These are phyloP conservation scores for Carex pumila DNA, from an alignment of 176 grass and related monocot genomes.

Conservation along the genomic window DNA sequence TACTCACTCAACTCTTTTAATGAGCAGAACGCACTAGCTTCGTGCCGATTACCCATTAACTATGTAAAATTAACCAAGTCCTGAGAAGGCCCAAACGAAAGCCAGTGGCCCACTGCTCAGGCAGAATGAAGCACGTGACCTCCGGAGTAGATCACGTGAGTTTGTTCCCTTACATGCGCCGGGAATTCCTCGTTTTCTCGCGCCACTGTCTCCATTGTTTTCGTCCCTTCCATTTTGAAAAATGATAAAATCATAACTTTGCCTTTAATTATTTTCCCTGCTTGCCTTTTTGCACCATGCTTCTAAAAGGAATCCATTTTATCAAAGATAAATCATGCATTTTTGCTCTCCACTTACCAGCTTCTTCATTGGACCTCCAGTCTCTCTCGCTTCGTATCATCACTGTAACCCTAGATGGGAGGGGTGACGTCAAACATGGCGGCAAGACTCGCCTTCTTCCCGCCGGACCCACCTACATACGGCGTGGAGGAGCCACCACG, in stretches of 20 bases:
- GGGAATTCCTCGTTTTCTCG: constrained; percentile 11
- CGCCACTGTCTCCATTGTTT: not conserved
- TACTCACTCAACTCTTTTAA: no score
- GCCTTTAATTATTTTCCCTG: not conserved
- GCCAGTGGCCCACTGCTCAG: no score
- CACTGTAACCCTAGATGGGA: constrained; percentile 43
- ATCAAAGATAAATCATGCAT: not conserved
- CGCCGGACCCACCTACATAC: constrained; percentile 67
- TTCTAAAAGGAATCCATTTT: not conserved
- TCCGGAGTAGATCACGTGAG: not conserved
- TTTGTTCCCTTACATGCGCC: constrained; percentile 1
- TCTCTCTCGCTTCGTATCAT: not conserved
- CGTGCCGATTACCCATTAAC: no score
- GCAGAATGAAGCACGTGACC: not conserved
- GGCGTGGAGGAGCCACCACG: constrained; percentile 19
- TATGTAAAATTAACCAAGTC: no score
- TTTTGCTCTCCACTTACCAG: not conserved
- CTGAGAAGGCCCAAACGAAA: no score
- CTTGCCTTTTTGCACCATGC: not conserved
- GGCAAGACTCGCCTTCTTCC: constrained; percentile 77
- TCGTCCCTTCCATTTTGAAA: not conserved
- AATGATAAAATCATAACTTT: not conserved
- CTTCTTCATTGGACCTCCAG: not conserved
- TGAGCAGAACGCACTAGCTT: no score
- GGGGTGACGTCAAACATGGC: constrained; percentile 73